Evolutionary conservation across 2,329 filamentous ascomycete species (phyloP).

Genomic region (Magnaporthiopsis incrustans): DNA sequence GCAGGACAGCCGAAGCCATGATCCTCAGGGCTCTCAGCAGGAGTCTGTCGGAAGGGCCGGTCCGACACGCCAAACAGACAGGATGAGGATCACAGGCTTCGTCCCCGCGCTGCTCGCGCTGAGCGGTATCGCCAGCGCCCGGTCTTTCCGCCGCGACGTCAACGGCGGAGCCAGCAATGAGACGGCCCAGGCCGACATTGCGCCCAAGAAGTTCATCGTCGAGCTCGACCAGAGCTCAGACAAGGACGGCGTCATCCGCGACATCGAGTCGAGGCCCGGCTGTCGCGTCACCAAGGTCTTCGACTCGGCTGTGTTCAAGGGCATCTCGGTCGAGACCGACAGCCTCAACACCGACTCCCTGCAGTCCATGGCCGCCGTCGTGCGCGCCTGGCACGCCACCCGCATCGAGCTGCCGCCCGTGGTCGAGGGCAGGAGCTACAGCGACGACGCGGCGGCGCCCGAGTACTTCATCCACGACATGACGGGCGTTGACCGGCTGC

Average conservation of each 20-base stretch:
- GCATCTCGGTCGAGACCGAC: constrained; percentile 7
- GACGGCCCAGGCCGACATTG: neutral
- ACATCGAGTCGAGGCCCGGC: constrained; percentile 4
- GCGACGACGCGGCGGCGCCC: constrained; percentile 3
- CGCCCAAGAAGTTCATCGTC: constrained; percentile 8
- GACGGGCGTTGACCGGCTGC: constrained; percentile 14
- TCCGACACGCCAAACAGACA: neutral
- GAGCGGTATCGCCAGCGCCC: constrained; percentile 2
- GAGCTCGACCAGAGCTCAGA: constrained; percentile 1
- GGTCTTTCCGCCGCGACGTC: constrained; percentile 1
- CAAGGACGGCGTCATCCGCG: neutral
- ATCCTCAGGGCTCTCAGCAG: neutral
- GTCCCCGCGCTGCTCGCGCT: neutral
- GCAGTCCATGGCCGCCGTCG: constrained; percentile 6
- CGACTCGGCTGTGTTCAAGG: constrained; percentile 6
- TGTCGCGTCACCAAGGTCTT: constrained; percentile 5
- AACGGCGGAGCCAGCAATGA: neutral
- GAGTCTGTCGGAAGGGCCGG: neutral
- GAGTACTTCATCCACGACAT: constrained; percentile 12
- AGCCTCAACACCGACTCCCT: constrained; percentile 9
- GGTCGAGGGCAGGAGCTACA: constrained; percentile 4
- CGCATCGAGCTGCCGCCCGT: constrained; percentile 6
- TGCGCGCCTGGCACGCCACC: constrained; percentile 9
- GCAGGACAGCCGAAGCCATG: neutral
- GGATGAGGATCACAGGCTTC: constrained; percentile 2